Base-by-base conservation (phyloP, 495 filamentous ascomycete species). In the Trichocladium antarcticum region DNA sequence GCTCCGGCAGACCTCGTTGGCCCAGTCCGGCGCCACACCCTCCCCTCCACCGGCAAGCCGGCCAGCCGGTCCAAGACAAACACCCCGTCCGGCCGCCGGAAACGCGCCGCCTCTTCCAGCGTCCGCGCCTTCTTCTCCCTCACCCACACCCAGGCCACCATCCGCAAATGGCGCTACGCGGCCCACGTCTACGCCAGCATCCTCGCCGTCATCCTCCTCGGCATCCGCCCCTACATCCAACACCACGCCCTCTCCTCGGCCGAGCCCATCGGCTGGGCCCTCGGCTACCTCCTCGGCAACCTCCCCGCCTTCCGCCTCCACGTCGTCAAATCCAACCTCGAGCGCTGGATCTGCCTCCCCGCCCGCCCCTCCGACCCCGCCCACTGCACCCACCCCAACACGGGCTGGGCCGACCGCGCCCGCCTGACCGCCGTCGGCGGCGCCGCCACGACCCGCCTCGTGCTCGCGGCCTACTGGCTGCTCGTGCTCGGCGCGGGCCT, bases 221-320 rank as follows among this genome's bases (percentile, higher is more conserved):
- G 80, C 1, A 74, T 97, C 39, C 78, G 87, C 19, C 68, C 65
- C 8, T 84, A 87, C 50, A 75, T 97, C 39, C 62, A 71, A 34
- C 64, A 68, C 40, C 68, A 72, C 24, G 89, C 87, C 16, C 70
- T 98, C 3, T 59, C 76, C 20, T 80, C 78, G 35, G 59, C 77
- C 36, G 92, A 98, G 54, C 89, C 92, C 0, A 76, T 98, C 28
- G 85, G 89, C 0, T 98, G 92, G 92, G 89, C 88, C 0, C 63
- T 95, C 4, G 82, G 84, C 2, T 98, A 98, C 62, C 65, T 96
- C 17, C 77, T 97, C 51, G 89, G 93, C 12, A 86, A 95, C 56
- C 59, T 90, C 7, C 72, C 73, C 0, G 66, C 64, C 55, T 84
- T 89, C 50, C 68, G 82, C 39, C 78, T 83, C 64, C 72, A 77